Base-by-base conservation (phyloP, 352 stramenopile species). In the Globisporangium cylindrosporum region DNA sequence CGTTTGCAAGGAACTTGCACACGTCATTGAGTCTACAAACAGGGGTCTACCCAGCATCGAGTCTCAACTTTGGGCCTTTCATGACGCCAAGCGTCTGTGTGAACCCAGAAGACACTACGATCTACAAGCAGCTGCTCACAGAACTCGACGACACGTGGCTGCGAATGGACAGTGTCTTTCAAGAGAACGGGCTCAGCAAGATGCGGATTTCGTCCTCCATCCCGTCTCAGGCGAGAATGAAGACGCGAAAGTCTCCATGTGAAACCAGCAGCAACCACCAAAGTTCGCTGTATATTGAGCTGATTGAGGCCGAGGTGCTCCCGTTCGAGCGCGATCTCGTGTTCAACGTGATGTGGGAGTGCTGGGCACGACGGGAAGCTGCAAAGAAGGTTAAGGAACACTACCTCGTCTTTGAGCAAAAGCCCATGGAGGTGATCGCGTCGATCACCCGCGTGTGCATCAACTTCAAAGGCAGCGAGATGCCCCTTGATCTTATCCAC, bases 291-390 rank as follows among this genome's bases (percentile, higher is more conserved):
- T 59, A 59, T 5, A 43, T 67, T 34, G 62, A 67, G 51, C 62
- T 67, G 32, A 24, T 59, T 2, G 43, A 62, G 18, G 27, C 38
- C 2, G 32, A 49, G 20, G 38, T 38, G 25, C 8, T 63, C 46
- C n/a, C 64, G 29, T 58, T 49, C 27, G 55, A 54, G 38, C n/a
- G 34, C 7, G 55, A 69, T 20, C 5, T 51, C 27, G 54, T 63
- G 20, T 57, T 51, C 1, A 18, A 9, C 6, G 64, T 25, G 27
- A 48, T 34, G 25, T 69, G 64, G 64, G 34, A 67, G 22, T 54
- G 49, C 32, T 67, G 62, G 62, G 61, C 57, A 1, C 32, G 54
- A 10, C 27, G 57, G 10, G 34, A 27, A n/a, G 20, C 38, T 4
- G 0, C 29, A 0, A 38, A 22, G 9, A 38, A 41, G 34, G 34